A percentile compares a stretch with the other conserved stretches of the same genome.
Evolutionary conservation across 495 filamentous ascomycete genomes (phyloP).

Genomic region (Copromyces sp.): DNA sequence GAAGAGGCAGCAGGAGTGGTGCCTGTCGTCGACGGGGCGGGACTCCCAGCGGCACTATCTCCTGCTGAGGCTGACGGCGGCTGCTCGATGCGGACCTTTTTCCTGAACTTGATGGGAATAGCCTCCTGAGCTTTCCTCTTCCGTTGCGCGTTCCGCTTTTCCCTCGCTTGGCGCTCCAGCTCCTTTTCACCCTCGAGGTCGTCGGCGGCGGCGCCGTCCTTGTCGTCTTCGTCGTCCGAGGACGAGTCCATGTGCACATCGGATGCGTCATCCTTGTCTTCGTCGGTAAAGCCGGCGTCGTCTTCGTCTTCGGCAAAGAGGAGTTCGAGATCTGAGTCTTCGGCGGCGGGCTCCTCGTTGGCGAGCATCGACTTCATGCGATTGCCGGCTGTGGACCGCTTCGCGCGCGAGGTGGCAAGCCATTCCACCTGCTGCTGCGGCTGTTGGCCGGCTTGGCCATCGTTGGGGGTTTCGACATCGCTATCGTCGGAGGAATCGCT

Average conservation of each 20-base stretch:
- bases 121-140: slow-evolving; percentile 70
- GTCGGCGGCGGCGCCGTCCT: slow-evolving; percentile 57
- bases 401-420: slow-evolving; percentile 64
- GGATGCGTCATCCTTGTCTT: slow-evolving; percentile 56
- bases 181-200: slow-evolving; percentile 60
- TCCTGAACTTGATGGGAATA: slow-evolving; percentile 42
- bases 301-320: slow-evolving; percentile 81
- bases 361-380: slow-evolving; percentile 72
- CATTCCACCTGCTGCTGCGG: slow-evolving; percentile 47
- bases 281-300: slow-evolving; percentile 67
- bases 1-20: neutral
- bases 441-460: slow-evolving; percentile 11
- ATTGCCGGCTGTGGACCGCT: slow-evolving; percentile 78
- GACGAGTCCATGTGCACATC: slow-evolving; percentile 78
- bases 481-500: slow-evolving; percentile 17
- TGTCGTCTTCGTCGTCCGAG: slow-evolving; percentile 71
- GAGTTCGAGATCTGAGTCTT: slow-evolving; percentile 63
- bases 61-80: slow-evolving; percentile 12
- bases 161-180: slow-evolving; percentile 50
- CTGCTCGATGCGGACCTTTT: slow-evolving; percentile 45
- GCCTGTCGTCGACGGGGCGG: slow-evolving; percentile 13
- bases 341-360: slow-evolving; percentile 51
- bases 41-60: slow-evolving; percentile 36
- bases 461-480: slow-evolving; percentile 8
- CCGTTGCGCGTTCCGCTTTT: slow-evolving; percentile 38